Percentiles rank a stretch among this genome's conserved stretches.
These are phyloP conservation scores for Suillus lakei DNA, from an alignment of 768 basidiomycete species.

Conservation along the genomic window DNA sequence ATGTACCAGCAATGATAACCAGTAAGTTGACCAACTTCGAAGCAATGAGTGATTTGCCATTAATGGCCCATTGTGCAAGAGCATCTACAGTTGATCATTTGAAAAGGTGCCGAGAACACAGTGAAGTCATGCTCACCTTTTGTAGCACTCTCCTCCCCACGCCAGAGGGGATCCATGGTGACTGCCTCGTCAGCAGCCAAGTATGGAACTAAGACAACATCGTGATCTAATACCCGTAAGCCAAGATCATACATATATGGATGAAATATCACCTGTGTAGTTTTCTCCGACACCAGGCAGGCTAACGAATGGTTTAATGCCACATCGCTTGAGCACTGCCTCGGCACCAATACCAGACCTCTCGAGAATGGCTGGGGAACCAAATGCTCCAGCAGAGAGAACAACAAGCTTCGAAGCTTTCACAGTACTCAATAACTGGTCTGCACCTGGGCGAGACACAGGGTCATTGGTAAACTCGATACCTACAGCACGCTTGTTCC, in stretches of 20 bases:
- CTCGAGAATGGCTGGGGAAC: constrained; percentile 60
- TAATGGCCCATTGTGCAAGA: constrained; percentile 36
- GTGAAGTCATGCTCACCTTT: constrained; percentile 40
- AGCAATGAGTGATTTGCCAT: constrained; percentile 54
- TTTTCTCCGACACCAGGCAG: constrained; percentile 80
- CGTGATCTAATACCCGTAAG: constrained; percentile 32
- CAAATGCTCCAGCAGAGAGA: constrained; percentile 57
- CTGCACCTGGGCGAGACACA: constrained; percentile 23
- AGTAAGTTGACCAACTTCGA: constrained; percentile 50
- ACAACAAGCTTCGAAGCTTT: constrained; percentile 51
- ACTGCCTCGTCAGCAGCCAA: constrained; percentile 48
- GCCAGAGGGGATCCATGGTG: constrained; percentile 54
- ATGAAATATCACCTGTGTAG: constrained; percentile 48
- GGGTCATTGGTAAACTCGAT: constrained; percentile 53
- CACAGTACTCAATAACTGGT: constrained; percentile 29
- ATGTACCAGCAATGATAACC: neutral
- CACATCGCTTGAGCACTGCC: constrained; percentile 49
- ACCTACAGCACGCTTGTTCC: constrained; percentile 44
- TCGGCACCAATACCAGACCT: constrained; percentile 70
- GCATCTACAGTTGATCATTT: constrained; percentile 30
- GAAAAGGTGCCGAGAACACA: constrained; percentile 18
- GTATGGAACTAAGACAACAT: constrained; percentile 36
- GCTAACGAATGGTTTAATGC: constrained; percentile 57
- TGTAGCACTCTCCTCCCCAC: constrained; percentile 41
- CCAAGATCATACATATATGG: neutral